Evolutionary conservation across 208 protist genomes (phyloP), one percentile per base, ranked within the genome.

Genomic region (Vickermania spadyakhi): DNA sequence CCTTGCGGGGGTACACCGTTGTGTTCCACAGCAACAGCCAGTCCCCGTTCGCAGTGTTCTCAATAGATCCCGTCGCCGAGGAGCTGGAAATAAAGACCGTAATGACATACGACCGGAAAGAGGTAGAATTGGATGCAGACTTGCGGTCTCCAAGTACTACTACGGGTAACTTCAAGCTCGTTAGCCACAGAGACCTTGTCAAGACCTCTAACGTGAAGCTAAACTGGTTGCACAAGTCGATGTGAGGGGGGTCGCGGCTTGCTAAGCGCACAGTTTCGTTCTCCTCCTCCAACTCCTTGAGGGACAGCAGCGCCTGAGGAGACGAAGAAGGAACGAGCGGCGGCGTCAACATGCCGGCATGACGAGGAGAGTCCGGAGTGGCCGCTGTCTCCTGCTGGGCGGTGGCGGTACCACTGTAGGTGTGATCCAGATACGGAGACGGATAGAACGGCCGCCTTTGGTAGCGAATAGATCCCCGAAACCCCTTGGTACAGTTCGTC

Each of bases 381-480:
- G 36, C 7, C 7, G 36, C 36, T 18, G 11, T 18, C 36, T 45
- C 36, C 11, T 18, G 36, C n/a, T n/a, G n/a, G n/a, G n/a, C n/a
- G n/a, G n/a, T n/a, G n/a, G n/a, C n/a, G n/a, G n/a, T n/a, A n/a
- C n/a, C n/a, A n/a, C n/a, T n/a, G 36, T 45, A 45, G 36, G 7
- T n/a, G 36, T n/a, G 36, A 45, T 45, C 36, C 36, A 45, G 36
- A 18, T 45, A 45, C 36, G 36, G 36, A 7, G 7, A 18, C 11
- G 36, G 36, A 18, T 45, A 45, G 36, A n/a, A 45, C 62, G 57
- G 91, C 51, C 62, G 82, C 57, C 85, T 72, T 59, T 75, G 77
- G 75, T 96, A 96, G 63, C 85, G 70, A n/a, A 96, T 74, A 3
- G 80, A 81, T 3, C 89, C 89, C 56, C 81, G 89, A 72, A 96